These are phyloP conservation scores for Penicillium ochrochloron DNA, from an alignment of 495 filamentous ascomycete species.

Conservation along the genomic window DNA sequence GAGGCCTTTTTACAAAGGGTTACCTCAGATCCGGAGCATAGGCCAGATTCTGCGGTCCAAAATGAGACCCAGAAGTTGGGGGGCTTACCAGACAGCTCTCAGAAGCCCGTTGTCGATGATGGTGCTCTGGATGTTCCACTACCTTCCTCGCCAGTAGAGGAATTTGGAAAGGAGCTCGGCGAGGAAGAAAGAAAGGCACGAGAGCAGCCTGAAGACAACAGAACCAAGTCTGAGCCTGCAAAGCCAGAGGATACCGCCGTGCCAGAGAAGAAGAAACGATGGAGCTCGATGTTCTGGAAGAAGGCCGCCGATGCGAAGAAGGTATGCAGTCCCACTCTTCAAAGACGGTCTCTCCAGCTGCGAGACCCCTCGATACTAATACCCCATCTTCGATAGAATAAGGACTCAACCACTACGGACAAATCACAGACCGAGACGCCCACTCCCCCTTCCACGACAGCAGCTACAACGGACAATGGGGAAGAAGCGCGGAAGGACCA, in stretches of 20 bases:
- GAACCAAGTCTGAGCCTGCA: constrained; percentile 28
- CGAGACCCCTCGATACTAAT: constrained; percentile 7
- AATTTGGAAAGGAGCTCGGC: constrained; percentile 42
- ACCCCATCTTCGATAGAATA: constrained; percentile 12
- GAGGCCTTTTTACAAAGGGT: constrained; percentile 59
- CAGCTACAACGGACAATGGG: constrained; percentile 29
- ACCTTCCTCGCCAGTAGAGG: constrained; percentile 45
- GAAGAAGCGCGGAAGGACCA: constrained; percentile 61
- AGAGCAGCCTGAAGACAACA: constrained; percentile 26
- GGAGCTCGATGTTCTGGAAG: constrained; percentile 49
- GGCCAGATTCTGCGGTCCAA: constrained; percentile 10
- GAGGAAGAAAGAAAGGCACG: constrained; percentile 39
- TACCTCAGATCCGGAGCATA: constrained; percentile 39
- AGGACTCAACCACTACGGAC: not conserved
- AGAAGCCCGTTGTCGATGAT: constrained; percentile 24
- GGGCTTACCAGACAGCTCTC: constrained; percentile 7
- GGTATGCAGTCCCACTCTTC: constrained; percentile 22
- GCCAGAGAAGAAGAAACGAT: constrained; percentile 49
- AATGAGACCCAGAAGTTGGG: constrained; percentile 3
- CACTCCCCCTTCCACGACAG: constrained; percentile 16
- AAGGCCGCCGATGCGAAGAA: constrained; percentile 48
- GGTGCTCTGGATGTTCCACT: constrained; percentile 41
- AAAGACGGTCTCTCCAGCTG: constrained; percentile 4
- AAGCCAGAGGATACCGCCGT: constrained; percentile 17
- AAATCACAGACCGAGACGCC: constrained; percentile 14